phyloP scores from a whole-genome alignment of 1,284 basidiomycete species.

The Trichosporon coremiiforme region DNA sequence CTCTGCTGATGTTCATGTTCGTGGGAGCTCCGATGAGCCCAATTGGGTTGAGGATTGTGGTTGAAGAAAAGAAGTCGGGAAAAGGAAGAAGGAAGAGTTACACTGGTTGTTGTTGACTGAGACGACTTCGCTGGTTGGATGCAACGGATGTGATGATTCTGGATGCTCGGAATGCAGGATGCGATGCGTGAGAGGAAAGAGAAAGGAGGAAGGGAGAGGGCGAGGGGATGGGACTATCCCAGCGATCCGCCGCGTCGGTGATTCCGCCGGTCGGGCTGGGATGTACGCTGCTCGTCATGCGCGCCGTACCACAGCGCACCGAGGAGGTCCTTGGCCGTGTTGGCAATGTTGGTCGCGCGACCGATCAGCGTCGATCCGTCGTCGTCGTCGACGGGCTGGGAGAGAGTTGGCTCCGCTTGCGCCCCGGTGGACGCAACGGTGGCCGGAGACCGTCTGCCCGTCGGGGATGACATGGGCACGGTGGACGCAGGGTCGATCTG shows the following conservation, averaged over 20 bases:
- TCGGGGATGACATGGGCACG: conserved; percentile 15
- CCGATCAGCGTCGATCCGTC: conserved; percentile 52
- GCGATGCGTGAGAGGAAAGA: neutral
- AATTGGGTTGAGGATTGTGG: neutral
- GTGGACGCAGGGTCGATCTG: conserved; percentile 19
- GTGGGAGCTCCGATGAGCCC: neutral
- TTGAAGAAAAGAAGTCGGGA: neutral
- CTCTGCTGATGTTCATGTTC: neutral
- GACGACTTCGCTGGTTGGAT: conserved; percentile 3
- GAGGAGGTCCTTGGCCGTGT: conserved; percentile 56
- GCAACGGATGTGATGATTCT: conserved; percentile 1
- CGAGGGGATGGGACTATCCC: conserved; percentile 10
- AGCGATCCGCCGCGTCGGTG: conserved; percentile 23
- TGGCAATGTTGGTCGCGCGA: conserved; percentile 52
- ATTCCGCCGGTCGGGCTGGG: conserved; percentile 4
- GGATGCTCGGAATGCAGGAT: conserved; percentile 9
- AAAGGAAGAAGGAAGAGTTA: neutral
- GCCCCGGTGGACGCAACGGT: neutral
- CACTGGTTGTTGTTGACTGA: neutral
- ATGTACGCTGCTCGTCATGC: conserved; percentile 23
- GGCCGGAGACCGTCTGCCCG: conserved; percentile 4
- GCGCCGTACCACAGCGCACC: conserved; percentile 56
- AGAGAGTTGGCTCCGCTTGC: conserved; percentile 21
- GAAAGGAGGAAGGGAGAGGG: neutral
- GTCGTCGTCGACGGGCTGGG: conserved; percentile 38